Evolutionary conservation across 1,139 yeast genomes (phyloP).

Genomic region (Lodderomyces pseudojiufengensis): DNA sequence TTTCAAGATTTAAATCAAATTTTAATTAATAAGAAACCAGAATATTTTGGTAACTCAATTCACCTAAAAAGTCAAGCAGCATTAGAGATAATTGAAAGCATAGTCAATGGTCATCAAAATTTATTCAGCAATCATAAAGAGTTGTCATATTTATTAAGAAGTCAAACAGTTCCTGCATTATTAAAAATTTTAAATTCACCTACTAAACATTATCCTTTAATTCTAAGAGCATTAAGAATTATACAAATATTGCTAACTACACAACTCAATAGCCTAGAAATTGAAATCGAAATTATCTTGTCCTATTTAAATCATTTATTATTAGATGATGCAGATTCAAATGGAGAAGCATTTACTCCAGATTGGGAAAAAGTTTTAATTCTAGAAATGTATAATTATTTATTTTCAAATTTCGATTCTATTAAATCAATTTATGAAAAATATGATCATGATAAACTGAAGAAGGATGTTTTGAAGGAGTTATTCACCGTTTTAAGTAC

Average conservation of each 20-base stretch:
- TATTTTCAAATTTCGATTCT: slow-evolving; percentile 54
- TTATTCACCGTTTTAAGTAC: slow-evolving; percentile 47
- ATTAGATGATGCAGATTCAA: slow-evolving; percentile 20
- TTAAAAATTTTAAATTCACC: slow-evolving; percentile 53
- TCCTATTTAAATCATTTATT: slow-evolving; percentile 69
- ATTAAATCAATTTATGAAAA: slow-evolving; percentile 52
- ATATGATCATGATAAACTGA: slow-evolving; percentile 57
- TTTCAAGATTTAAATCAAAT: slow-evolving; percentile 69
- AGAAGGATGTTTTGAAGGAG: slow-evolving; percentile 61
- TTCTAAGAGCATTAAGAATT: slow-evolving; percentile 72
- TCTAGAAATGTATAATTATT: slow-evolving; percentile 63
- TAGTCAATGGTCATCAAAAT: slow-evolving; percentile 50
- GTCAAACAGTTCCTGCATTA: slow-evolving; percentile 69
- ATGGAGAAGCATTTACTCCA: slow-evolving; percentile 3
- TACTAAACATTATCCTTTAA: slow-evolving; percentile 55
- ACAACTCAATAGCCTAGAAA: slow-evolving; percentile 57
- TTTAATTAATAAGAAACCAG: slow-evolving; percentile 56
- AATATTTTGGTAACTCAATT: slow-evolving; percentile 41
- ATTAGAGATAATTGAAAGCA: slow-evolving; percentile 75
- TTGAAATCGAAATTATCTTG: slow-evolving; percentile 78
- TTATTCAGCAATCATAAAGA: slow-evolving; percentile 61
- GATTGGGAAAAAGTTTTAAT: slow-evolving; percentile 74
- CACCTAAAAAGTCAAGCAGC: slow-evolving; percentile 66
- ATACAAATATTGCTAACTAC: slow-evolving; percentile 57
- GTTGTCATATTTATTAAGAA: slow-evolving; percentile 60